A percentile compares a stretch with the other conserved stretches of the same genome.
These are phyloP conservation scores for Erodium trifolium DNA, from an alignment of 441 rosid genomes.

Conservation along the genomic window DNA sequence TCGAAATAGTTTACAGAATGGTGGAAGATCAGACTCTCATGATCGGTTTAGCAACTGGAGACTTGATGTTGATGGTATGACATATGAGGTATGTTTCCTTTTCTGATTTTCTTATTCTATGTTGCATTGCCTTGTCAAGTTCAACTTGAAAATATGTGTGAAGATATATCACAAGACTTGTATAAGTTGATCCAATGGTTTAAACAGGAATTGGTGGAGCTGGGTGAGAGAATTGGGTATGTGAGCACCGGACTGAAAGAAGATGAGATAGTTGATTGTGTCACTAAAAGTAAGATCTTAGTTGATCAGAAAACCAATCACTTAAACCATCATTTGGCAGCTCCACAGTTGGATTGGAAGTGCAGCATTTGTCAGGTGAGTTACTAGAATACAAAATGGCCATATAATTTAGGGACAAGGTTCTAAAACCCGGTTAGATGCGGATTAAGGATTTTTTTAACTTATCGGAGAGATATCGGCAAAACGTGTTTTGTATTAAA, in stretches of 20 bases:
- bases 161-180: not conserved
- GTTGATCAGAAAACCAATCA: too few relatives aligned
- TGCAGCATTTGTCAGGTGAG: slow-evolving; percentile 87
- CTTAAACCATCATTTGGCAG: too few relatives aligned
- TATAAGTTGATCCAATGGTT: slow-evolving; percentile 3
- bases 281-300: slow-evolving; percentile 37
- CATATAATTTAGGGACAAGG: too few relatives aligned
- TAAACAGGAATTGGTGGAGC: slow-evolving; percentile 79
- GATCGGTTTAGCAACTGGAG: slow-evolving; percentile 64
- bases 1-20: slow-evolving; percentile 54
- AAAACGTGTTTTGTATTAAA: too few relatives aligned
- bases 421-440: too few relatives aligned
- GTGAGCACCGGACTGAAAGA: slow-evolving; percentile 80
- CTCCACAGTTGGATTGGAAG: slow-evolving; percentile 16
- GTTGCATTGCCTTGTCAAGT: not conserved
- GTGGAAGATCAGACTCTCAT: slow-evolving; percentile 44
- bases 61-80: slow-evolving; percentile 76
- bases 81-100: slow-evolving; percentile 58
- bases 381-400: not conserved
- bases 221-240: slow-evolving; percentile 77
- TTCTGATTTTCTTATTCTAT: not conserved
- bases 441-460: too few relatives aligned
- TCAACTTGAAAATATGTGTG: not conserved
- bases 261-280: slow-evolving; percentile 56
- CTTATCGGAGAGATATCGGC: too few relatives aligned